These are phyloP conservation scores for Rhododendron kiyosumense DNA, from an alignment of 148 eudicot species.

Conservation along the genomic window DNA sequence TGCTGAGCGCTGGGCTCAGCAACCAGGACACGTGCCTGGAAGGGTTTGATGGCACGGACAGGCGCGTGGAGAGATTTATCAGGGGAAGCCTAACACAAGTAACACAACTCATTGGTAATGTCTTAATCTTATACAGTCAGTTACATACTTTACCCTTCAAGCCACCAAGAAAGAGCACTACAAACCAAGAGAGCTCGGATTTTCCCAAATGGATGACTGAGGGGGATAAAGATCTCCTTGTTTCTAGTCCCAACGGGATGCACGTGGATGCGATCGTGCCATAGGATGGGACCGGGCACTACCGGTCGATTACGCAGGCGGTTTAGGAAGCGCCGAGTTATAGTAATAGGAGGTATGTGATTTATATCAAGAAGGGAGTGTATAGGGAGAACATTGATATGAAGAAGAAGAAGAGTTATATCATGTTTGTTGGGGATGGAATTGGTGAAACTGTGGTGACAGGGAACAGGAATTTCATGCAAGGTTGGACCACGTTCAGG, in stretches of 20 bases:
- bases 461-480: slow-evolving; percentile 69
- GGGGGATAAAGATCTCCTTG: slow-evolving; percentile 56
- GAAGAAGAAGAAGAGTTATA: slow-evolving; percentile 77
- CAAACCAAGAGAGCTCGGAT: neutral
- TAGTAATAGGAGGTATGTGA: slow-evolving; percentile 53
- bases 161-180: slow-evolving; percentile 39
- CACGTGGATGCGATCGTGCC: slow-evolving; percentile 64
- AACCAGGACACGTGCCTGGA: slow-evolving; percentile 96
- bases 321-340: slow-evolving; percentile 54
- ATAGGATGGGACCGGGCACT: slow-evolving; percentile 56
- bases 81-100: slow-evolving; percentile 72
- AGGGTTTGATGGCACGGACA: slow-evolving; percentile 77
- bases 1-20: slow-evolving; percentile 88
- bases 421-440: slow-evolving; percentile 84
- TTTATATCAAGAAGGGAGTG: slow-evolving; percentile 76
- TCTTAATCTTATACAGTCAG: slow-evolving; percentile 57
- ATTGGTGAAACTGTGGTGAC: slow-evolving; percentile 64
- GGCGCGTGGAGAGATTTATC: slow-evolving; percentile 43
- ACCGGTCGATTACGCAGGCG: slow-evolving; percentile 55
- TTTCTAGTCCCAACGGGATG: slow-evolving; percentile 39
- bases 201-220: slow-evolving; percentile 71
- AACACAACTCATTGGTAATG: slow-evolving; percentile 78
- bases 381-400: slow-evolving; percentile 74
- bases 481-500: slow-evolving; percentile 85
- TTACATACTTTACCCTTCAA: slow-evolving; percentile 54